A percentile compares a stretch with the other conserved stretches of the same genome.
Evolutionary conservation across 306 rosid species (phyloP).

Genomic region (Acmispon strigosus): DNA sequence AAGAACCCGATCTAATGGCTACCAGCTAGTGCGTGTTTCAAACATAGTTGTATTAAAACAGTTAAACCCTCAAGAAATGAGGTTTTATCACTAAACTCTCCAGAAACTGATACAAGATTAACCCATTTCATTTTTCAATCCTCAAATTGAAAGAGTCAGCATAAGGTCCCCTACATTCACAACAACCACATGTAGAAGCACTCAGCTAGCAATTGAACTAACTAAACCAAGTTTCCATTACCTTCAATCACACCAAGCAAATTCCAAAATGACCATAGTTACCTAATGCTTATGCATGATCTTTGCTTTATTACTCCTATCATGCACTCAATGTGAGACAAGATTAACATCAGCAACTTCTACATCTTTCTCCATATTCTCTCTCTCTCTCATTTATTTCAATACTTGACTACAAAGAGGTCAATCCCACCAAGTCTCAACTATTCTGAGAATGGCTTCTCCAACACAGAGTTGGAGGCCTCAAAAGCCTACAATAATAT

Average conservation of each 20-base stretch:
- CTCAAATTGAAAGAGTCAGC: slow-evolving; percentile 17
- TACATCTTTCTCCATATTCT: background rate
- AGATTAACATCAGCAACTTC: slow-evolving; percentile 9
- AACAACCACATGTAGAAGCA: slow-evolving; percentile 54
- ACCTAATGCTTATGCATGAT: slow-evolving; percentile 30
- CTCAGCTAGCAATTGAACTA: background rate
- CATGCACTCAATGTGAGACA: slow-evolving; percentile 22
- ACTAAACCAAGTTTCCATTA: slow-evolving; percentile 13
- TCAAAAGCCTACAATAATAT: background rate
- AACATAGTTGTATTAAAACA: background rate
- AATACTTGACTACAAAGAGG: background rate
- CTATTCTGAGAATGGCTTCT: slow-evolving; percentile 28
- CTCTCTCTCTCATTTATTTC: slow-evolving; percentile 1
- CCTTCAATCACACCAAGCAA: slow-evolving; percentile 11
- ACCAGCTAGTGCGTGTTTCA: background rate
- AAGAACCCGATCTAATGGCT: slow-evolving; percentile 1
- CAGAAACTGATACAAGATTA: slow-evolving; percentile 6
- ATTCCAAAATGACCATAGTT: slow-evolving; percentile 22
- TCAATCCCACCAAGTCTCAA: background rate
- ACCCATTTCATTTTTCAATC: slow-evolving; percentile 7
- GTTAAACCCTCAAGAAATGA: slow-evolving; percentile 3
- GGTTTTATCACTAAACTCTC: background rate
- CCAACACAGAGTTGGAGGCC: slow-evolving; percentile 21
- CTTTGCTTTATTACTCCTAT: slow-evolving; percentile 9
- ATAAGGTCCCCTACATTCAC: slow-evolving; percentile 50